A percentile compares a stretch with the other conserved stretches of the same genome.
Evolutionary conservation across 768 basidiomycete species (phyloP).

Genomic region (Pleurotus pulmonarius): DNA sequence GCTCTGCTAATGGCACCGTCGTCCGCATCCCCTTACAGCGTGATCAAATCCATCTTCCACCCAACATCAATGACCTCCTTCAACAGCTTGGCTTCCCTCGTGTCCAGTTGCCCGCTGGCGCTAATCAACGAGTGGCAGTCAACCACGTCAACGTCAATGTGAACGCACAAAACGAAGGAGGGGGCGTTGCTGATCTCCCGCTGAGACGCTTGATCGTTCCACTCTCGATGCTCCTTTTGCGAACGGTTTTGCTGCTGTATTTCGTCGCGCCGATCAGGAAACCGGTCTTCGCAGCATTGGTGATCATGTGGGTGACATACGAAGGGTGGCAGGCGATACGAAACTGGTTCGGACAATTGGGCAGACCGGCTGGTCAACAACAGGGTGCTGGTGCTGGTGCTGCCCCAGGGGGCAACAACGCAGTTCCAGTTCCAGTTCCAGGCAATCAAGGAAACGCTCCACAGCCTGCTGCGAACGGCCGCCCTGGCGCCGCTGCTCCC

Average conservation of each 20-base stretch:
- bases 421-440: background rate
- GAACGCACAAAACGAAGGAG: constrained; percentile 12
- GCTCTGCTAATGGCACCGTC: constrained; percentile 15
- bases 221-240: constrained; percentile 61
- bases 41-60: constrained; percentile 29
- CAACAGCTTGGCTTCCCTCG: constrained; percentile 63
- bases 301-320: constrained; percentile 68
- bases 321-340: constrained; percentile 74
- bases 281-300: constrained; percentile 62
- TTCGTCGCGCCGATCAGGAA: constrained; percentile 75
- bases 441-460: background rate
- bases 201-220: constrained; percentile 68
- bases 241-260: constrained; percentile 66
- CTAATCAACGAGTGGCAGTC: constrained; percentile 22
- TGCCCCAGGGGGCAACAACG: background rate
- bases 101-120: constrained; percentile 20
- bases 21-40: constrained; percentile 22
- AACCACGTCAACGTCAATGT: constrained; percentile 28
- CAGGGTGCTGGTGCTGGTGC: constrained; percentile 9
- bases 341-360: constrained; percentile 28
- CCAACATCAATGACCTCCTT: constrained; percentile 56
- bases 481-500: constrained; percentile 11
- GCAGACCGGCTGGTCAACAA: constrained; percentile 13
- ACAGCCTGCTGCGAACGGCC: constrained; percentile 5
- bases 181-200: constrained; percentile 54